These are phyloP conservation scores for Suillus paluster DNA, from an alignment of 768 basidiomycete genomes.

Conservation along the genomic window DNA sequence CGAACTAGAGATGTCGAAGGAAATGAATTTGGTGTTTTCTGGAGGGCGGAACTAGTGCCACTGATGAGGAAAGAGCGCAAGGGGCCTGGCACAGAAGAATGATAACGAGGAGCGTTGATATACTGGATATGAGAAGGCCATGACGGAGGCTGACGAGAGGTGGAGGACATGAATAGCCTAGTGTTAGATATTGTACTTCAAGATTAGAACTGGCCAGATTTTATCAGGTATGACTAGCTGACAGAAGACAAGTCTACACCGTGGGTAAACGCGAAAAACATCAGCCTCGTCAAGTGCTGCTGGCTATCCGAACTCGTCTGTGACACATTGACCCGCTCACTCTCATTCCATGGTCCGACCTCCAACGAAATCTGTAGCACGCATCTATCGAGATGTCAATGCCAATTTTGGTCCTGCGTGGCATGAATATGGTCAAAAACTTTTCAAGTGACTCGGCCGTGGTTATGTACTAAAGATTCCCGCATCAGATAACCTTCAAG, in stretches of 20 bases:
- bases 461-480: constrained; percentile 18
- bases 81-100: constrained; percentile 56
- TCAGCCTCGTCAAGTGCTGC: constrained; percentile 16
- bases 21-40: constrained; percentile 9
- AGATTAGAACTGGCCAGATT: neutral
- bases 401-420: constrained; percentile 85
- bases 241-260: constrained; percentile 5
- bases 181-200: neutral
- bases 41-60: constrained; percentile 22
- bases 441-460: constrained; percentile 1
- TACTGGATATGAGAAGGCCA: constrained; percentile 65
- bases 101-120: constrained; percentile 54
- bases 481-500: constrained; percentile 84
- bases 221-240: too few relatives aligned
- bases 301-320: neutral
- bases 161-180: constrained; percentile 16
- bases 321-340: constrained; percentile 13
- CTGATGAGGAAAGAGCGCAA: constrained; percentile 44
- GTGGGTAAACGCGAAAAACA: constrained; percentile 31
- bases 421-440: constrained; percentile 88
- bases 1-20: constrained; percentile 39
- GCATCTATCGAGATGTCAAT: constrained; percentile 90
- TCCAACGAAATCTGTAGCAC: constrained; percentile 77
- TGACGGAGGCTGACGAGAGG: constrained; percentile 33
- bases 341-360: constrained; percentile 65